Percentiles rank a stretch among this genome's conserved stretches.
phyloP scores from a whole-genome alignment of 2,329 filamentous ascomycete genomes.

The Apiospora arundinis region DNA sequence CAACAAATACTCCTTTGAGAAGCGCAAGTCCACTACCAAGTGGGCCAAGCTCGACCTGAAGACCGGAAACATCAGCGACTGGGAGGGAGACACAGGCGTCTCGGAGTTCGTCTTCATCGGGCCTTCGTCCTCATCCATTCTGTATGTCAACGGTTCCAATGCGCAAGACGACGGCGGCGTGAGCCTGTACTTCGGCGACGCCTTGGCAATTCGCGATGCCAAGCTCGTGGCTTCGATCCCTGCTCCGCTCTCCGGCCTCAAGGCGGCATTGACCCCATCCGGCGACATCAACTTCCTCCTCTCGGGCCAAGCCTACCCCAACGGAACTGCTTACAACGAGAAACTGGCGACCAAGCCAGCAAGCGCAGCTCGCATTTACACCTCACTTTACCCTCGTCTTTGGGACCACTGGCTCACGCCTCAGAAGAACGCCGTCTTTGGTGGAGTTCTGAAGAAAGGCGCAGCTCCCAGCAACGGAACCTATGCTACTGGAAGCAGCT shows the following conservation, averaged over 20 bases:
- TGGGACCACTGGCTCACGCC: constrained; percentile 59
- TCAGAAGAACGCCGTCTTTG: constrained; percentile 65
- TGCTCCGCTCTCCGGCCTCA: constrained; percentile 47
- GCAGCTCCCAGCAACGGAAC: background rate
- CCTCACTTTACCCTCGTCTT: constrained; percentile 58
- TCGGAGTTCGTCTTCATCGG: constrained; percentile 64
- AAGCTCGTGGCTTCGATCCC: constrained; percentile 44
- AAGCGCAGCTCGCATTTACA: constrained; percentile 62
- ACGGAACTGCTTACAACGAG: constrained; percentile 64
- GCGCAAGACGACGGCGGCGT: constrained; percentile 50
- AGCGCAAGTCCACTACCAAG: constrained; percentile 51
- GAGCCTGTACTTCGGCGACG: constrained; percentile 46
- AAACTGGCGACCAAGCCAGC: constrained; percentile 51
- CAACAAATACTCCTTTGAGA: constrained; percentile 66
- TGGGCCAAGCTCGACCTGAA: constrained; percentile 63
- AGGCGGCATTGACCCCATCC: constrained; percentile 39
- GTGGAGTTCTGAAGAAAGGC: constrained; percentile 54
- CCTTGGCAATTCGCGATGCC: constrained; percentile 35
- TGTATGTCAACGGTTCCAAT: constrained; percentile 57
- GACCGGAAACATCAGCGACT: constrained; percentile 56
- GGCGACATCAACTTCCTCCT: constrained; percentile 47
- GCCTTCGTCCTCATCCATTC: constrained; percentile 48
- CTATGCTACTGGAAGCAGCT: constrained; percentile 31
- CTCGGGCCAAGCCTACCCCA: constrained; percentile 59
- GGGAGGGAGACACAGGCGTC: constrained; percentile 59